A percentile compares a stretch with the other conserved stretches of the same genome.
Evolutionary conservation across 2,329 filamentous ascomycete genomes (phyloP).

Genomic region (Phoma sp.): DNA sequence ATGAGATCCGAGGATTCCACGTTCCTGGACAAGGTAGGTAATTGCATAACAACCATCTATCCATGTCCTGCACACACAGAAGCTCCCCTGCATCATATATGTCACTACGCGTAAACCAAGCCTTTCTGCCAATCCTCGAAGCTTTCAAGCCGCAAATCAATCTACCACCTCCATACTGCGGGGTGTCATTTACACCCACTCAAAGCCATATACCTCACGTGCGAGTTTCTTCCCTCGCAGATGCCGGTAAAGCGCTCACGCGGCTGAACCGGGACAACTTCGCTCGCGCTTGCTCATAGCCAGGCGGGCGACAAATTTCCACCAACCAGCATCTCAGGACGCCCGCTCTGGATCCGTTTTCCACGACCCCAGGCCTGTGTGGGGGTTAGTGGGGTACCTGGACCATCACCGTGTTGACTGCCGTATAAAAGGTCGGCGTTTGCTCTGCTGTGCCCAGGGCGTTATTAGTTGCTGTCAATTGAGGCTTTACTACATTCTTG

Average conservation of each 20-base stretch:
- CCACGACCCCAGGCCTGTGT: background rate
- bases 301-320: conserved; percentile 20
- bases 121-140: conserved; percentile 12
- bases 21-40: background rate
- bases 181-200: background rate
- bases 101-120: background rate
- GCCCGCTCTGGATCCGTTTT: conserved; percentile 1
- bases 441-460: too few relatives aligned
- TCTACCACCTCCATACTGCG: background rate
- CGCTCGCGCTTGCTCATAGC: background rate
- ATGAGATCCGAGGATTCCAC: background rate
- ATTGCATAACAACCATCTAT: background rate
- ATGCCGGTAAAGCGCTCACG: conserved; percentile 16
- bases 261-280: conserved; percentile 11
- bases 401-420: too few relatives aligned
- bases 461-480: background rate
- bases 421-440: background rate
- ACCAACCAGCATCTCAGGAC: conserved; percentile 19
- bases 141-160: conserved; percentile 15
- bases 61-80: background rate
- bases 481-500: background rate
- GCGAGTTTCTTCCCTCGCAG: background rate
- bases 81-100: background rate
- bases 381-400: background rate
- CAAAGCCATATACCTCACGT: background rate